Conservation (phyloP, 192 early-diverging fungal species). For the Backusella luteola region DNA sequence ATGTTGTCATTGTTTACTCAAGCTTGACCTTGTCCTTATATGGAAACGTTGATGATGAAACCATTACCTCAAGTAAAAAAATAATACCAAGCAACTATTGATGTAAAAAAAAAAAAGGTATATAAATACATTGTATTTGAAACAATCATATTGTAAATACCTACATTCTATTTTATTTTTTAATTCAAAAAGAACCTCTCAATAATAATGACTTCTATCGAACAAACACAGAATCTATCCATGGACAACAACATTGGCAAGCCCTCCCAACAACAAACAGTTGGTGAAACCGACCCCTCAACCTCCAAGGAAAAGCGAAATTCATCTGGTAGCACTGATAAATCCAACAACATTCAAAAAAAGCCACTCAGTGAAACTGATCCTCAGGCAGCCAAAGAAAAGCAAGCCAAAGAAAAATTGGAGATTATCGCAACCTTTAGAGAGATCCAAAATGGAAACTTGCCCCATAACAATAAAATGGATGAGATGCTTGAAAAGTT, state of each 20-base stretch:
- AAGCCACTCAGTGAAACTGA: constrained; percentile 5
- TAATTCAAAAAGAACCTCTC: too few species aligned
- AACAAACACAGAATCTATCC: background rate
- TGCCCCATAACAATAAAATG: constrained; percentile 44
- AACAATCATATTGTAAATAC: background rate
- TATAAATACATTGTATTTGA: background rate
- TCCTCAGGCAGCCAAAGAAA: constrained; percentile 4
- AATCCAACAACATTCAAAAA: background rate
- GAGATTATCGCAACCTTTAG: constrained; percentile 37
- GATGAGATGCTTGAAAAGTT: constrained; percentile 31
- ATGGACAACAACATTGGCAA: background rate
- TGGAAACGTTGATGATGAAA: constrained; percentile 1
- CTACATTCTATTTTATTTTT: background rate
- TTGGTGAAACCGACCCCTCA: background rate
- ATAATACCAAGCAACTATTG: background rate
- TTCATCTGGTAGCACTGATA: background rate
- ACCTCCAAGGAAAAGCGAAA: background rate
- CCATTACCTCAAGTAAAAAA: background rate
- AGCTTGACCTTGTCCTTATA: background rate
- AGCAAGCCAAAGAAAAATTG: constrained; percentile 27
- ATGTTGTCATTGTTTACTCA: background rate
- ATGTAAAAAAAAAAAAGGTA: background rate
- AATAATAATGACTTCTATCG: background rate
- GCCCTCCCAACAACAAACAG: background rate
- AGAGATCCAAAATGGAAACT: constrained; percentile 34